These are phyloP conservation scores for Alternaria solani DNA, from an alignment of 2,329 filamentous ascomycete genomes.

Conservation along the genomic window DNA sequence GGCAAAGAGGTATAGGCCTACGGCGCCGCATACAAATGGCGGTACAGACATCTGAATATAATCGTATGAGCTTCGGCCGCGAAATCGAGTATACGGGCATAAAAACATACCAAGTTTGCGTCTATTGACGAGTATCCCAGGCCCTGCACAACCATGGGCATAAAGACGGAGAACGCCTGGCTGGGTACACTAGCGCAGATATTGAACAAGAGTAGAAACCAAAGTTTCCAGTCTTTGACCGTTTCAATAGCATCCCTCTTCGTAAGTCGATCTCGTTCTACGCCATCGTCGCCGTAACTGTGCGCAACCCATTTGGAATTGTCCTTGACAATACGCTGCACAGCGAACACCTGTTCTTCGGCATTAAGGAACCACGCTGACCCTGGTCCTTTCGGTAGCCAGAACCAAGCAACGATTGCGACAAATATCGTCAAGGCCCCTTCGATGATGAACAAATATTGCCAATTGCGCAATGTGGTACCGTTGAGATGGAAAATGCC, in stretches of 20 bases:
- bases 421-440: constrained; percentile 47
- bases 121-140: constrained; percentile 28
- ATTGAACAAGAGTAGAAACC: constrained; percentile 47
- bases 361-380: constrained; percentile 51
- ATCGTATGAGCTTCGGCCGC: neutral
- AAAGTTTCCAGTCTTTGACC: constrained; percentile 32
- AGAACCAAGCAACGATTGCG: constrained; percentile 37
- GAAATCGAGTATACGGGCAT: no score
- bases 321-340: constrained; percentile 26
- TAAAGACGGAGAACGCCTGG: constrained; percentile 52
- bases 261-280: constrained; percentile 19
- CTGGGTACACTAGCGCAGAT: constrained; percentile 53
- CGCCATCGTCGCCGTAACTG: constrained; percentile 4
- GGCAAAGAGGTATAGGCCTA: constrained; percentile 56
- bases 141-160: constrained; percentile 58
- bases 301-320: constrained; percentile 12
- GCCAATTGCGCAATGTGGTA: constrained; percentile 56
- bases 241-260: constrained; percentile 29
- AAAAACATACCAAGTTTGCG: constrained; percentile 26
- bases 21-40: constrained; percentile 57
- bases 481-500: constrained; percentile 58
- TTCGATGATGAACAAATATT: constrained; percentile 57
- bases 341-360: constrained; percentile 27
- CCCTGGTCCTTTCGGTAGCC: constrained; percentile 36
- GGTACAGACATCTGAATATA: constrained; percentile 53